Evolutionary conservation across 345 rosid species (phyloP).

Genomic region (Aegle marmelos): DNA sequence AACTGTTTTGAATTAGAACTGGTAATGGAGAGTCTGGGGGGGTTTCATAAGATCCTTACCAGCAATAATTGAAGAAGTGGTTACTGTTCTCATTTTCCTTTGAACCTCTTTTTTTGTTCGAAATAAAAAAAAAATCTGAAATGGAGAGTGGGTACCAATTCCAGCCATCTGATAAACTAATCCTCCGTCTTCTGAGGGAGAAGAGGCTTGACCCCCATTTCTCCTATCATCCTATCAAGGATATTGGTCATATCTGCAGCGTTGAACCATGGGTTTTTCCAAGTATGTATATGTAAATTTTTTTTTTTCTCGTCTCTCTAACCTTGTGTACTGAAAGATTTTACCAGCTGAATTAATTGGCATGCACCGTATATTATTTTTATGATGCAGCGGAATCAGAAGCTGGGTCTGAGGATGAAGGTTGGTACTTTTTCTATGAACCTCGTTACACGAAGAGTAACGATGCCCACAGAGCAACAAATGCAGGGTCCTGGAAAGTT

Average conservation of each 20-base stretch:
- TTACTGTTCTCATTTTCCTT: neutral
- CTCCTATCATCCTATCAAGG: neutral
- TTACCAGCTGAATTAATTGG: neutral
- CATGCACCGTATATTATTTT: neutral
- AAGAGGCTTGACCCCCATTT: conserved; percentile 16
- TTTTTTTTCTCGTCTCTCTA: neutral
- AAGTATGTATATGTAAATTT: conserved; percentile 19
- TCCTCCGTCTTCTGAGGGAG: neutral
- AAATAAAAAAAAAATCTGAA: neutral
- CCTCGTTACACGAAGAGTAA: conserved; percentile 10
- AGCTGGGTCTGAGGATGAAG: conserved; percentile 11
- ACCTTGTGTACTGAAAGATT: neutral
- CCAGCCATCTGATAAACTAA: conserved; percentile 20
- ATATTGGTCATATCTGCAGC: conserved; percentile 9
- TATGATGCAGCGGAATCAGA: neutral
- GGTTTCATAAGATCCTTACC: conserved; percentile 16
- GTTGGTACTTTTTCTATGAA: conserved; percentile 33
- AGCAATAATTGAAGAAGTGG: neutral
- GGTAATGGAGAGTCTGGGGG: neutral
- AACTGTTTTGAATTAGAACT: neutral
- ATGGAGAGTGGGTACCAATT: conserved; percentile 20
- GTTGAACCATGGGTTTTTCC: conserved; percentile 30
- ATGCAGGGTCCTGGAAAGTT: conserved; percentile 39
- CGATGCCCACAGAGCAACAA: conserved; percentile 23
- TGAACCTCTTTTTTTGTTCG: neutral